Base-by-base conservation (phyloP, 2,329 filamentous ascomycete genomes). In the Blumeria hordei region DNA sequence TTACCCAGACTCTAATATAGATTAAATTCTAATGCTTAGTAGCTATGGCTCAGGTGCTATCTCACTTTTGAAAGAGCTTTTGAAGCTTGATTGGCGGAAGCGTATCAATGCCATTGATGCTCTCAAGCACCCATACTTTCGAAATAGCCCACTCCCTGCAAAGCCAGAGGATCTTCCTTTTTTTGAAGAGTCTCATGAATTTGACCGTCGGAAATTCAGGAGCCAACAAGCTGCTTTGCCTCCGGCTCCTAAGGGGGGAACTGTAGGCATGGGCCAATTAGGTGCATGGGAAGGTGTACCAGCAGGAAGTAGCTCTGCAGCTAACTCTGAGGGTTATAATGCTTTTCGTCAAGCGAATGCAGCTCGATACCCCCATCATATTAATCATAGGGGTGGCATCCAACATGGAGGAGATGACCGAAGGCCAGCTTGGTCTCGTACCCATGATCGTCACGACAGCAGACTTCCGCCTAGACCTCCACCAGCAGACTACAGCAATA, bases 51-150 rank as follows among this genome's bases (percentile, higher is more conserved):
- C 80, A 1, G 74, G 77, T 21, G 88, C 86, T 4, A 76, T 96
- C 14, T 83, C 85, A 28, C 71, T 98, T 11, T 72, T 98, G 1
- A 79, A 77, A 55, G 85, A 94, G 58, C 75, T 98, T 14, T 71
- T 98, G 54, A 87, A 78, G 63, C 78, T 98, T 14, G 87, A 98
- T 65, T 96, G 88, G 85, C 78, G 79, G 53, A 82, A 77, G 60
- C 79, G 92, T 53, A 82, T 94, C 65, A 98, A 96, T 65, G 92
- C 92, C 0, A 84, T 93, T 32, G 92, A 98, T 68, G 92, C 92
- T 0, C 71, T 98, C 21, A 77, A 93, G 59, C 92, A 98, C 63
- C 80, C 86, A 0, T 98, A 95, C 68, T 96, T 98, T 70, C 81
- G 78, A 58, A 83, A 78, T 56, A 69, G 76, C 0, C 92, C 92